These are phyloP conservation scores for Backusella tarrabulga DNA, from an alignment of 192 early-diverging fungal species.

Conservation along the genomic window DNA sequence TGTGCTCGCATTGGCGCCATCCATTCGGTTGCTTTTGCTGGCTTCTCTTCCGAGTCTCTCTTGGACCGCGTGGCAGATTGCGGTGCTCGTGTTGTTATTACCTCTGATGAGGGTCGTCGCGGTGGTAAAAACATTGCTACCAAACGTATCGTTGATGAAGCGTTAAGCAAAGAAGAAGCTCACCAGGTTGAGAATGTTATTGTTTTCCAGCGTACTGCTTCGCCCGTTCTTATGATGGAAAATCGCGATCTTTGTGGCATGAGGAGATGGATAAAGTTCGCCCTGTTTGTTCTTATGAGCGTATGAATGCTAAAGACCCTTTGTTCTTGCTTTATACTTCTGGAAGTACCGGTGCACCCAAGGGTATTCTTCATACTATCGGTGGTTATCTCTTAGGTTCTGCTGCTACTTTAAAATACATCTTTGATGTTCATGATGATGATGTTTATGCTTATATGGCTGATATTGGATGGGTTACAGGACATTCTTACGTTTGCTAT, in stretches of 20 bases:
- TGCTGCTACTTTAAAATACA: slow-evolving; percentile 79
- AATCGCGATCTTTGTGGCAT: slow-evolving; percentile 91
- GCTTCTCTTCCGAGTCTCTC: slow-evolving; percentile 90
- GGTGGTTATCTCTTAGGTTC: slow-evolving; percentile 91
- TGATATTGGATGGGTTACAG: slow-evolving; percentile 90
- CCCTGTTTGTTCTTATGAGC: slow-evolving; percentile 80
- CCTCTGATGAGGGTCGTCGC: slow-evolving; percentile 90
- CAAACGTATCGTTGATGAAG: slow-evolving; percentile 93
- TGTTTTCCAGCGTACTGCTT: slow-evolving; percentile 89
- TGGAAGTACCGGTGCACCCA: slow-evolving; percentile 84
- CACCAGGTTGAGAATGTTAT: slow-evolving; percentile 82
- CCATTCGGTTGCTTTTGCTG: slow-evolving; percentile 95
- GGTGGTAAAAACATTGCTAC: slow-evolving; percentile 84
- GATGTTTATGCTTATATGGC: slow-evolving; percentile 94
- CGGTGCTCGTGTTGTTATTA: slow-evolving; percentile 77
- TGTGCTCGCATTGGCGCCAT: slow-evolving; percentile 89
- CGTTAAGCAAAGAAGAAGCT: slow-evolving; percentile 61
- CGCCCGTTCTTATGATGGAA: slow-evolving; percentile 67
- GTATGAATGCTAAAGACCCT: slow-evolving; percentile 87
- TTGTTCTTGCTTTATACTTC: slow-evolving; percentile 94
- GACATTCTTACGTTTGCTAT: slow-evolving; percentile 90
- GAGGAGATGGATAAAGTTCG: slow-evolving; percentile 79
- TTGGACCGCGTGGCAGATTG: slow-evolving; percentile 90
- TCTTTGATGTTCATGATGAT: slow-evolving; percentile 88
- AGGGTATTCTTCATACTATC: slow-evolving; percentile 92